These are phyloP conservation scores for Blastocrithidia nonstop DNA, from an alignment of 208 protist genomes.

Conservation along the genomic window DNA sequence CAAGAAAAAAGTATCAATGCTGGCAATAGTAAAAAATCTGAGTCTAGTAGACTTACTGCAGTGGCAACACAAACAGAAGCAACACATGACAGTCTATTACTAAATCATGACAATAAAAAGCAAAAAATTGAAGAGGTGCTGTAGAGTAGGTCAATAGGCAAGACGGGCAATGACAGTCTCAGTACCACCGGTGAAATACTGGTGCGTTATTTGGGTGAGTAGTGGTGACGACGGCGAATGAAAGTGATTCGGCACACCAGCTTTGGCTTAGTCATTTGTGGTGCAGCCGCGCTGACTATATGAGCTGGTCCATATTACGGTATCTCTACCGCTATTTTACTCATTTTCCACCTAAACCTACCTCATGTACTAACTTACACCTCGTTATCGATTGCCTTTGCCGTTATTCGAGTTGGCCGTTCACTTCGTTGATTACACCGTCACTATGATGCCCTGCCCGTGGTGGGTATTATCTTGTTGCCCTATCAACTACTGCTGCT, in stretches of 20 bases:
- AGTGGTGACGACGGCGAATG: conserved; percentile 65
- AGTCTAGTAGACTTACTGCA: neutral
- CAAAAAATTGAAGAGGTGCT: too few species aligned
- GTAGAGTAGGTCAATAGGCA: too few species aligned
- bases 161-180: too few species aligned
- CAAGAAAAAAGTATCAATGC: neutral
- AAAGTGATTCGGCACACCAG: conserved; percentile 60
- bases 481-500: conserved; percentile 44
- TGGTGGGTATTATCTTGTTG: conserved; percentile 19
- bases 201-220: conserved; percentile 37
- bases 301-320: conserved; percentile 31
- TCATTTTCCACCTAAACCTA: conserved; percentile 47
- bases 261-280: conserved; percentile 23
- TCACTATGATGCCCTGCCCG: conserved; percentile 35
- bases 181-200: conserved; percentile 9
- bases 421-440: conserved; percentile 42
- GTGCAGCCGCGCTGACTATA: conserved; percentile 10
- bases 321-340: conserved; percentile 17
- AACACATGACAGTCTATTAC: conserved; percentile 1
- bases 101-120: neutral
- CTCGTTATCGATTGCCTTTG: conserved; percentile 27
- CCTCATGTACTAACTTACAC: conserved; percentile 48
- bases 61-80: neutral
- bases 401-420: conserved; percentile 20
- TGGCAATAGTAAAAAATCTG: neutral